phyloP scores from a whole-genome alignment of 257 asterid genomes.

The Solanum stenotomum region DNA sequence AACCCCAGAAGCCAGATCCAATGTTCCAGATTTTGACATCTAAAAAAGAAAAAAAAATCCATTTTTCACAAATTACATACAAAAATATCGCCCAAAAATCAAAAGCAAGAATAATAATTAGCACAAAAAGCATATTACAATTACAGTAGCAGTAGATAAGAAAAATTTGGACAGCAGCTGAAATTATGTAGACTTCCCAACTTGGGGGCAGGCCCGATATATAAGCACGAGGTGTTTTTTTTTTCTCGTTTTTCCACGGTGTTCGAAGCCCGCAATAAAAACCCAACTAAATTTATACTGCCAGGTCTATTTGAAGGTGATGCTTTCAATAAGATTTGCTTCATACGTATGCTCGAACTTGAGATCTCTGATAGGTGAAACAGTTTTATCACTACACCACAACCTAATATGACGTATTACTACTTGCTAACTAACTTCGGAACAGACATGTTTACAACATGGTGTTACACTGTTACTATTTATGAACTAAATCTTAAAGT shows the following conservation, averaged over 20 bases:
- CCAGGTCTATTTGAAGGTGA: background rate
- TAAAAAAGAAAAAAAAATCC: background rate
- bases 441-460: fast-evolving
- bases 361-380: too few species aligned
- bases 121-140: background rate
- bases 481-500: too few species aligned
- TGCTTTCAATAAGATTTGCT: background rate
- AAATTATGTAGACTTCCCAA: background rate
- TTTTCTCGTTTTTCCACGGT: too few species aligned
- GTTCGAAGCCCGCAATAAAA: background rate
- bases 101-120: background rate
- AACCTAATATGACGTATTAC: too few species aligned
- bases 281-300: too few species aligned
- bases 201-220: background rate
- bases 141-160: background rate
- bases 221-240: background rate
- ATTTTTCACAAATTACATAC: background rate
- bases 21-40: slow-evolving; percentile 9
- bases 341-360: fast-evolving
- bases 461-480: too few species aligned
- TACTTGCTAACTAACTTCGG: too few species aligned
- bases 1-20: slow-evolving; percentile 8
- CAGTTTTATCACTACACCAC: too few species aligned
- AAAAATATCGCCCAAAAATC: background rate
- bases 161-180: background rate